These are phyloP conservation scores for Penicillium thymicola DNA, from an alignment of 2,329 filamentous ascomycete genomes.

Conservation along the genomic window DNA sequence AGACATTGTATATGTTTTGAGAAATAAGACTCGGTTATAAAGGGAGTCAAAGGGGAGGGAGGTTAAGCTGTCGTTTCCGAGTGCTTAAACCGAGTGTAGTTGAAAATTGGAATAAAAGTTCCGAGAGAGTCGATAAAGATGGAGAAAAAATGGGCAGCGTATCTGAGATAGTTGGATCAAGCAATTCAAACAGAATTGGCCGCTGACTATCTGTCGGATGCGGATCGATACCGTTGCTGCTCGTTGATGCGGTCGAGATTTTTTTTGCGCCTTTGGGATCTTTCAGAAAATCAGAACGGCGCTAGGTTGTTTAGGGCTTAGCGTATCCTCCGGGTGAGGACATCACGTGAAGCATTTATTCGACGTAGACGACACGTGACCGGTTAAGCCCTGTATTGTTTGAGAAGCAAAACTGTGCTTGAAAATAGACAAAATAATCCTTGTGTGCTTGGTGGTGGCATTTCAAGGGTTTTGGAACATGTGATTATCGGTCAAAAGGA, in stretches of 20 bases:
- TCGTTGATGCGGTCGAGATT: slow-evolving; percentile 41
- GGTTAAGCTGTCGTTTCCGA: slow-evolving; percentile 22
- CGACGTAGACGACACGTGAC: slow-evolving; percentile 31
- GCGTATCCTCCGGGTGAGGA: slow-evolving; percentile 21
- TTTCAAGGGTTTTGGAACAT: no score
- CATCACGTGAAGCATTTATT: slow-evolving; percentile 20
- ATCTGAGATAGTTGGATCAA: slow-evolving; percentile 18
- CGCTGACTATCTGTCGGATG: slow-evolving; percentile 27
- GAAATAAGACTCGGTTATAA: slow-evolving; percentile 7
- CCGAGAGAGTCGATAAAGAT: slow-evolving; percentile 14
- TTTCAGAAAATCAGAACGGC: slow-evolving; percentile 39
- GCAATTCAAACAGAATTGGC: slow-evolving; percentile 25
- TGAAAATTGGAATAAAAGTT: slow-evolving; percentile 12
- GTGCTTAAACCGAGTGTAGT: slow-evolving; percentile 20
- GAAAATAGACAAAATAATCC: not conserved
- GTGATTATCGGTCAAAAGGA: not conserved
- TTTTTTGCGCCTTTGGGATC: slow-evolving; percentile 39
- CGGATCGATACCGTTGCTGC: slow-evolving; percentile 36
- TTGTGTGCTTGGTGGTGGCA: not conserved
- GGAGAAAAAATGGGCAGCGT: slow-evolving; percentile 11
- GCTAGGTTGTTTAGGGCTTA: slow-evolving; percentile 30
- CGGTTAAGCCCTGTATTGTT: slow-evolving; percentile 19
- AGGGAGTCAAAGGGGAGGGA: slow-evolving; percentile 12
- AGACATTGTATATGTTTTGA: slow-evolving; percentile 30
- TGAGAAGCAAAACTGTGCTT: not conserved